Percentiles rank a stretch among this genome's conserved stretches.
Conservation (phyloP, 768 basidiomycete genomes). For the Auriscalpium microsporum region DNA sequence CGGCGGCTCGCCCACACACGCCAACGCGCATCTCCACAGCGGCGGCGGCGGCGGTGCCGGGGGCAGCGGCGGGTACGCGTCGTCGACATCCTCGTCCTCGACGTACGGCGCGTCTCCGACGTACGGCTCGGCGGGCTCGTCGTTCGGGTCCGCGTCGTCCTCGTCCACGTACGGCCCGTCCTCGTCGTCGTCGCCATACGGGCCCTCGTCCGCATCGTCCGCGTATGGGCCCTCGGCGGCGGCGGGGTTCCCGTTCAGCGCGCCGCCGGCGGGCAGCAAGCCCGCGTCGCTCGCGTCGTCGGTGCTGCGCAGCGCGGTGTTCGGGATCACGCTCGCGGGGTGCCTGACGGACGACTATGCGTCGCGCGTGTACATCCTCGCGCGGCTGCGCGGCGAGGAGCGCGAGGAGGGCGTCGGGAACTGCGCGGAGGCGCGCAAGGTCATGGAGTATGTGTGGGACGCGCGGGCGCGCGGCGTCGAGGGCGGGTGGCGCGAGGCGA, state of each 20-base stretch:
- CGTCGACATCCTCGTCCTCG: no score
- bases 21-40: no score
- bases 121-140: no score
- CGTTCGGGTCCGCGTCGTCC: no score
- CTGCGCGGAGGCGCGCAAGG: constrained; percentile 39
- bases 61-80: no score
- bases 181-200: no score
- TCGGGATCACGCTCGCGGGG: constrained; percentile 67
- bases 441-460: constrained; percentile 56
- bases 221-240: no score
- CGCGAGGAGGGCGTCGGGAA: constrained; percentile 52
- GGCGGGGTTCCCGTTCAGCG: constrained; percentile 5
- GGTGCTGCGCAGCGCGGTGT: constrained; percentile 72
- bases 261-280: constrained; percentile 25
- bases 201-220: no score
- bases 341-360: constrained; percentile 47
- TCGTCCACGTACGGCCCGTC: no score
- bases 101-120: no score
- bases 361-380: constrained; percentile 35
- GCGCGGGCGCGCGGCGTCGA: constrained; percentile 26
- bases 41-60: no score
- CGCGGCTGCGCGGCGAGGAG: constrained; percentile 42
- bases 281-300: constrained; percentile 33
- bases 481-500: constrained; percentile 56
- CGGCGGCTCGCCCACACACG: no score